Evolutionary conservation across 768 basidiomycete genomes (phyloP).

Genomic region (Scleroderma citrinum): DNA sequence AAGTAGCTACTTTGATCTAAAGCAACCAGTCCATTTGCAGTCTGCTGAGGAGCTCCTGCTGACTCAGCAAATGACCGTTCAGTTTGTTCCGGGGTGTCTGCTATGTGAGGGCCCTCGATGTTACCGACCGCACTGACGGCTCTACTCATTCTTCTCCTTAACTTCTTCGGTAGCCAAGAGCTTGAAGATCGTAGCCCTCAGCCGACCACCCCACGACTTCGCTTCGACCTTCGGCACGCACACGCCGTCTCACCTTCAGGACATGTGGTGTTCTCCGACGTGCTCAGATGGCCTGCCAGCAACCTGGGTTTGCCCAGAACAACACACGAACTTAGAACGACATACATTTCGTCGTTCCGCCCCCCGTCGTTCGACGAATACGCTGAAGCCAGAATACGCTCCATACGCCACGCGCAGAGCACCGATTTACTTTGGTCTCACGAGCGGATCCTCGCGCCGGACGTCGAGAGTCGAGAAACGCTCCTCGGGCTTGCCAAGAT

Average conservation of each 20-base stretch:
- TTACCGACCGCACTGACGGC: slow-evolving; percentile 41
- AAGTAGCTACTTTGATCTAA: too few relatives aligned
- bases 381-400: slow-evolving; percentile 39
- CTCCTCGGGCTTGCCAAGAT: slow-evolving; percentile 87
- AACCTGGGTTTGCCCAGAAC: slow-evolving; percentile 9
- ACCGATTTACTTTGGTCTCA: slow-evolving; percentile 62
- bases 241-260: slow-evolving; percentile 48
- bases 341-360: slow-evolving; percentile 32
- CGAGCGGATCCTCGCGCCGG: slow-evolving; percentile 65
- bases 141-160: slow-evolving; percentile 40
- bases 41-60: not conserved
- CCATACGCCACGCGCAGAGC: slow-evolving; percentile 42
- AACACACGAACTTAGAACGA: slow-evolving; percentile 36
- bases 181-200: not conserved
- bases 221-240: slow-evolving; percentile 57
- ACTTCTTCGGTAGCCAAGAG: slow-evolving; percentile 13
- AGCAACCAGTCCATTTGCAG: too few relatives aligned
- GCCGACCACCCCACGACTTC: slow-evolving; percentile 17
- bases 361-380: slow-evolving; percentile 45
- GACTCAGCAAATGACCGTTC: not conserved
- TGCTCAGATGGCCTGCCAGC: slow-evolving; percentile 13
- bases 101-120: slow-evolving; percentile 19
- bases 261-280: slow-evolving; percentile 52
- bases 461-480: slow-evolving; percentile 70
- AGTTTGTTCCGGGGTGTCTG: not conserved